Evolutionary conservation across 768 basidiomycete species (phyloP), one percentile per base, ranked within the genome.

Genomic region (Mycena polygramma): DNA sequence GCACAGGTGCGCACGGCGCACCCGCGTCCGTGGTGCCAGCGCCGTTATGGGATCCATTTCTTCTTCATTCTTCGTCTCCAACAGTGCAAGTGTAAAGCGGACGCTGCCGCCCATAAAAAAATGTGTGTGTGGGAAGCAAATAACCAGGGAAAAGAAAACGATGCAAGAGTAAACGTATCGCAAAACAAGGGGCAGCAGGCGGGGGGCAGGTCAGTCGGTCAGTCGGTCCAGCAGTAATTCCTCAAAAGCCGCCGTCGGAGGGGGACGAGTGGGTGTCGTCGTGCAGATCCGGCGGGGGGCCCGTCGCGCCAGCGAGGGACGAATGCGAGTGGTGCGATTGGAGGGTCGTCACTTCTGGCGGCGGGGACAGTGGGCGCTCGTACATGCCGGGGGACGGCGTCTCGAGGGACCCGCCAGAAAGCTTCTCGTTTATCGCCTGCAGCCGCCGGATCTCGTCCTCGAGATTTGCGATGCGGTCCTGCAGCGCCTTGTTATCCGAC

Each of bases 401-500:
- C 67, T 83, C 84, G 66, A 84, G 80, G 49, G 87, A 81, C 67
- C 87, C 87, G 30, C 94, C 89, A 4, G 93, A 91, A 26, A 95
- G 94, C 81, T 93, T 93, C 84, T 94, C 94, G 79, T 94, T 95
- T 73, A 95, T 85, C 10, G 88, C 83, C 66, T 92, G 90, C 53
- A 95, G 87, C 69, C 93, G 83, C 59, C 86, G 77, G 62, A 94
- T 89, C 78, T 95, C 94, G 61, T 85, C 81, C 76, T 95, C 93
- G 54, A 94, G 78, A 35, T 85, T 81, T 17, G 83, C 83, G 68
- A 95, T 86, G 74, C 93, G 91, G 67, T 85, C 85, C 78, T 91
- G 89, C 78, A 95, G 83, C 74, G 90, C 88, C 71, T 90, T 87
- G 77, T 93, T 94, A 49, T 88, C 83, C 75, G 89, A 89, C 81